Evolutionary conservation across 768 basidiomycete species (phyloP).

Genomic region (Gymnopilus dilepis): DNA sequence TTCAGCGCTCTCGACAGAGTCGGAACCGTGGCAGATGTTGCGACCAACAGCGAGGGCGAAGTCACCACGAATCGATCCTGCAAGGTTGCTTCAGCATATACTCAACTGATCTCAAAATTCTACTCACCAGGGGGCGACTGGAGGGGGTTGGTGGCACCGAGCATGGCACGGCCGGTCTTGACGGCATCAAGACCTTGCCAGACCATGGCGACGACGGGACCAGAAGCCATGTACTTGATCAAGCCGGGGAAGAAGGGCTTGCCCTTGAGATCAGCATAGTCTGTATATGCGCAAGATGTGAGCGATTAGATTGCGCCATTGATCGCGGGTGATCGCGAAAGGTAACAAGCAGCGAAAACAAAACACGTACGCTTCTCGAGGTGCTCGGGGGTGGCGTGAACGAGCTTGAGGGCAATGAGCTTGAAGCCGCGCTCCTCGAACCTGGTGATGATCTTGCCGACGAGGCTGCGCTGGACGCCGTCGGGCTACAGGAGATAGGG

Average conservation of each 20-base stretch:
- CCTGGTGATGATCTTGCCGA: slow-evolving; percentile 93
- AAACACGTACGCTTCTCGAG: slow-evolving; percentile 83
- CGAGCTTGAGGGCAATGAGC: slow-evolving; percentile 93
- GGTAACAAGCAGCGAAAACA: slow-evolving; percentile 17
- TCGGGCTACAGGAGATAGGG: slow-evolving; percentile 72
- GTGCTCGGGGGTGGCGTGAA: slow-evolving; percentile 77
- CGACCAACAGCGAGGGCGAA: slow-evolving; percentile 93
- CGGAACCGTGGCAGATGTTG: slow-evolving; percentile 93
- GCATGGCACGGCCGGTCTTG: slow-evolving; percentile 95
- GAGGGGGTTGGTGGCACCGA: slow-evolving; percentile 97
- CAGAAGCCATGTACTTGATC: slow-evolving; percentile 95
- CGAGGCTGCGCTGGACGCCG: slow-evolving; percentile 95
- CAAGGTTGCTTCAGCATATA: slow-evolving; percentile 1
- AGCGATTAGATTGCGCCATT: slow-evolving; percentile 17
- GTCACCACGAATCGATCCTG: slow-evolving; percentile 96
- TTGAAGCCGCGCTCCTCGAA: slow-evolving; percentile 99
- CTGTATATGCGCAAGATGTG: slow-evolving; percentile 44
- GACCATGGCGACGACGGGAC: slow-evolving; percentile 95
- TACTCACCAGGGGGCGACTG: slow-evolving; percentile 80
- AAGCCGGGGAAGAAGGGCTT: slow-evolving; percentile 97
- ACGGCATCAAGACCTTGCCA: slow-evolving; percentile 95
- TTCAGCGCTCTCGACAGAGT: slow-evolving; percentile 86
- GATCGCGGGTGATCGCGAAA: slow-evolving; percentile 17
- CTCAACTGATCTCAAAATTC: not conserved
- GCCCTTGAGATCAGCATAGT: slow-evolving; percentile 94